Conservation (phyloP, 1,284 basidiomycete genomes). For the Pseudozyma sp. region DNA sequence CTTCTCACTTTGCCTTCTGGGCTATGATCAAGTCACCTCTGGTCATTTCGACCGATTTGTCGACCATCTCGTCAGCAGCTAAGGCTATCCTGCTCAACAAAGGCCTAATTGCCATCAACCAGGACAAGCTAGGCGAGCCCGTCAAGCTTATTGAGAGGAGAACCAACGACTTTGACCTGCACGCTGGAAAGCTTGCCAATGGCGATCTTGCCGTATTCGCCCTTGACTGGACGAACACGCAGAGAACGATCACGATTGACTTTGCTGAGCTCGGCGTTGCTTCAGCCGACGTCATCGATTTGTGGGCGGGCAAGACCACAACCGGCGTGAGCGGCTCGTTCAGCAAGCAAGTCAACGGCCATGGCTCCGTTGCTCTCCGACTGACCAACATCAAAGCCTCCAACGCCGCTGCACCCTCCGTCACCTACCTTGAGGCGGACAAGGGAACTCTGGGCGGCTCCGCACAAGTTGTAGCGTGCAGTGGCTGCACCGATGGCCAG, state of each 20-base stretch:
- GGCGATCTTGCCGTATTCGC: slow-evolving; percentile 49
- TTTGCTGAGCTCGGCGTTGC: slow-evolving; percentile 37
- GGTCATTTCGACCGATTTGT: slow-evolving; percentile 65
- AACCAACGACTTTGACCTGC: slow-evolving; percentile 40
- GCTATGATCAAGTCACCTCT: slow-evolving; percentile 63
- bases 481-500: slow-evolving; percentile 35
- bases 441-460: slow-evolving; percentile 17
- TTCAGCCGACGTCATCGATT: slow-evolving; percentile 42
- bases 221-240: slow-evolving; percentile 37
- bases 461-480: slow-evolving; percentile 19
- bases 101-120: slow-evolving; percentile 57
- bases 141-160: slow-evolving; percentile 52
- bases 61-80: slow-evolving; percentile 37
- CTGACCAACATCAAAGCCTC: slow-evolving; percentile 34
- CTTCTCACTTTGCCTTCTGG: slow-evolving; percentile 64
- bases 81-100: slow-evolving; percentile 60
- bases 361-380: slow-evolving; percentile 39
- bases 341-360: slow-evolving; percentile 34
- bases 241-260: slow-evolving; percentile 29
- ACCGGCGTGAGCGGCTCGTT: slow-evolving; percentile 17
- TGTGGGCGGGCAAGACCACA: slow-evolving; percentile 26
- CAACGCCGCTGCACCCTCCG: slow-evolving; percentile 3
- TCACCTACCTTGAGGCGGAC: slow-evolving; percentile 37
- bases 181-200: slow-evolving; percentile 39
- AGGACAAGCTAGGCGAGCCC: slow-evolving; percentile 54